Evolutionary conservation across 139 green algal species (phyloP), one percentile per base, ranked within the genome.

Genomic region (Asterochloris sp.): DNA sequence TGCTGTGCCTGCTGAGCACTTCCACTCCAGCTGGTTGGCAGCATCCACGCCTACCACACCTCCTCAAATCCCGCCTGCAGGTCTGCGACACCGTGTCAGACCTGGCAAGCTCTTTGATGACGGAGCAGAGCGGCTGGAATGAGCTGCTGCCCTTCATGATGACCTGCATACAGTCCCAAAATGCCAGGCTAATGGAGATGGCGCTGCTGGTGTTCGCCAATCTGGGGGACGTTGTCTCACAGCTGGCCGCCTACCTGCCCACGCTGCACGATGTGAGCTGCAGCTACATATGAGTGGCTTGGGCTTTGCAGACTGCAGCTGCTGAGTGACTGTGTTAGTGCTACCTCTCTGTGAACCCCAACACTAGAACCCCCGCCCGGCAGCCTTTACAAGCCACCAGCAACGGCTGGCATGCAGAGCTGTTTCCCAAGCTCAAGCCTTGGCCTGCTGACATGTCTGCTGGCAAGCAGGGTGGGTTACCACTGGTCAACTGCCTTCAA

Each of bases 121-220:
- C 69, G 62, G 54, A n/a, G 38, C 54, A 47, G 69, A 63, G 79
- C 13, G 84, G 86, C 27, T 99, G 97, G 97, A 92, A 93, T 0
- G 96, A 99, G 91, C 89, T 99, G 78, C 87, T 98, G 73, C 96
- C 95, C 8, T 94, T 96, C 83, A 89, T 99, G 74, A 96, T 98
- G 85, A 81, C 93, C 78, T 95, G 89, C 71, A 89, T 95, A 26
- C 93, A 94, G 85, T 86, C 78, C 8, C 81, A 82, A 21, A 54
- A 85, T 23, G 77, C 79, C 28, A 76, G 88, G 19, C 82, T 88
- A 54, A 86, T 93, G 82, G 92, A 95, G 85, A 85, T 78, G 26
- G 87, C 85, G 2, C 89, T 97, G 62, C 81, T 83, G 13, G 90
- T 97, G 47, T 91, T 97, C 71, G 92, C 87, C 13, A 81, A 92